Evolutionary conservation across 2,329 filamentous ascomycete genomes (phyloP).

Genomic region (Epichloe scottii): DNA sequence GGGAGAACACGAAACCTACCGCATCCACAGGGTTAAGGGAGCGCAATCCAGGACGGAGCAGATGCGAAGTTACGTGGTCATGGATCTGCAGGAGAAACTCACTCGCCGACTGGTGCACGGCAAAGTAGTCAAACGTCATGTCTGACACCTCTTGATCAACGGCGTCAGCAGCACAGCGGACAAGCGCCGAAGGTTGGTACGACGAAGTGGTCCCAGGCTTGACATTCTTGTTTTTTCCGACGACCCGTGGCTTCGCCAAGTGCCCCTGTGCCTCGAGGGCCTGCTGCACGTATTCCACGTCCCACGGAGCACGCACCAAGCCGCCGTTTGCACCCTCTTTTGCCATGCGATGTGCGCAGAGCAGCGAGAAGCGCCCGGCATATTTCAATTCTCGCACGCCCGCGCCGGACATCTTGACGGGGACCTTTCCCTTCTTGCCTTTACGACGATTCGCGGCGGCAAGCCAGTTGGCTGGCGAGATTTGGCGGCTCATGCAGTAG

Average conservation of each 20-base stretch:
- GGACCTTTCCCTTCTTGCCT: not conserved
- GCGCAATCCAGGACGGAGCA: not conserved
- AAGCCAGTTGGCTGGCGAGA: not conserved
- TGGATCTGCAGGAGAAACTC: not conserved
- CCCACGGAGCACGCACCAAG: not conserved
- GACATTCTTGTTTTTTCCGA: not conserved
- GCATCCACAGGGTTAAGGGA: not conserved
- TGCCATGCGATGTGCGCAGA: not conserved
- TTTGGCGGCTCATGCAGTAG: not conserved
- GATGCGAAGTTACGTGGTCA: not conserved
- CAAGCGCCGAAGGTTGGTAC: too few relatives aligned
- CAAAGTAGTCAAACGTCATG: not conserved
- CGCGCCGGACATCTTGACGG: not conserved
- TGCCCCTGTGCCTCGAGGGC: not conserved
- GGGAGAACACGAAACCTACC: not conserved
- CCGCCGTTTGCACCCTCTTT: not conserved
- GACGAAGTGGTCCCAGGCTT: not conserved
- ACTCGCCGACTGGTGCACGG: not conserved
- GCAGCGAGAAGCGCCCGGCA: not conserved
- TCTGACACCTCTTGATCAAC: not conserved
- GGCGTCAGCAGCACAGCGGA: too few relatives aligned
- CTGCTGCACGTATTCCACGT: not conserved
- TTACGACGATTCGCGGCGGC: not conserved
- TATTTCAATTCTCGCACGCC: not conserved
- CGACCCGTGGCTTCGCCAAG: too few relatives aligned